Conservation (phyloP, 768 basidiomycete species). For the Leccinum incarnatum region DNA sequence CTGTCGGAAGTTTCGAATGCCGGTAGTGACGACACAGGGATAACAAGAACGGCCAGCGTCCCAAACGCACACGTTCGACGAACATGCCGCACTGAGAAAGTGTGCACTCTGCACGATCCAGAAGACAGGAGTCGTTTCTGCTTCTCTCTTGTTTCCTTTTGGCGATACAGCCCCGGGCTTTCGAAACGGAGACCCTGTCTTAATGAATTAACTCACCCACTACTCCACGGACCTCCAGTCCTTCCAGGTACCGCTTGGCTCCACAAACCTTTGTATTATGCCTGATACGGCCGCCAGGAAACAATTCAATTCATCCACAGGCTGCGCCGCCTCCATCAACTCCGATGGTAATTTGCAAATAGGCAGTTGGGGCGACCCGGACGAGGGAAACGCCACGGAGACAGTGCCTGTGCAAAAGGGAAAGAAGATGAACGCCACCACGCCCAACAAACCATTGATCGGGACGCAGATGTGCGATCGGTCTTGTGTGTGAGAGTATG, state of each 20-base stretch:
- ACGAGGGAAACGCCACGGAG: conserved; percentile 27
- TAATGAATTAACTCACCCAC: conserved; percentile 2
- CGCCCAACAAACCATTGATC: conserved; percentile 21
- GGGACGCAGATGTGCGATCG: conserved; percentile 25
- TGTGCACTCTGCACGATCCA: background rate
- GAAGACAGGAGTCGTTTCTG: background rate
- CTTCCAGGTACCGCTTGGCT: conserved; percentile 5
- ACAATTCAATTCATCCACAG: conserved; percentile 1
- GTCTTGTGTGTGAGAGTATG: background rate
- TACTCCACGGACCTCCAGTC: conserved; percentile 23
- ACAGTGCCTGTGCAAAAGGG: conserved; percentile 2
- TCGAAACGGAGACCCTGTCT: conserved; percentile 20
- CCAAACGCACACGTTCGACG: conserved; percentile 9
- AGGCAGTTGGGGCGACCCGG: conserved; percentile 6
- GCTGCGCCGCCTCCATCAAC: conserved; percentile 21
- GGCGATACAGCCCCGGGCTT: conserved; percentile 2
- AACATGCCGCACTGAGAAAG: conserved; percentile 18
- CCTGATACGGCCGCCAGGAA: conserved; percentile 6
- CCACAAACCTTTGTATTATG: conserved; percentile 17
- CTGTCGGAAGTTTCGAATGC: background rate
- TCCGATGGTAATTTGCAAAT: conserved; percentile 27
- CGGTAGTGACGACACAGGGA: conserved; percentile 14
- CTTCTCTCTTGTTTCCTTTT: background rate
- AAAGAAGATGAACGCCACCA: conserved; percentile 15
- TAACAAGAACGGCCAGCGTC: background rate